Evolutionary conservation across 2,329 filamentous ascomycete species (phyloP), one percentile per base, ranked within the genome.

Genomic region (Triangularia verruculosa): DNA sequence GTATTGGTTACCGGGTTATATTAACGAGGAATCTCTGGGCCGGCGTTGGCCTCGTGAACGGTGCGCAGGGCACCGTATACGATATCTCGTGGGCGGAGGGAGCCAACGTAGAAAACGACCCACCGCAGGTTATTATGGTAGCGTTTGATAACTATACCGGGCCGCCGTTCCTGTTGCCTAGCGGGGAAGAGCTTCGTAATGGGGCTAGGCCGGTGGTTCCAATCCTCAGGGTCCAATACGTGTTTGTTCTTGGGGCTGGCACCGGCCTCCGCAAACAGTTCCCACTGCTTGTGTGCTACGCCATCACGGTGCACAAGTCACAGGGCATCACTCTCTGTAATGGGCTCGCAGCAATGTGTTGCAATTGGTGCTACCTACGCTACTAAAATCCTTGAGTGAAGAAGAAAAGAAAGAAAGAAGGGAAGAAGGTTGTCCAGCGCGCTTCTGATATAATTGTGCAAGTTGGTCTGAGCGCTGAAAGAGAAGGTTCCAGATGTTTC

Each of bases 71-170:
- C 27, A 39, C 51, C 3, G 59, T 55, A n/a, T 15, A 61, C 51
- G 51, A 55, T 51, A 61, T 55, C 4, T 61, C 47, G 3, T 61
- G 20, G 59, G 15, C 4, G 11, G 28, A 55, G 4, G 20, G 59
- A 8, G 51, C 51, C 1, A 25, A 61, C 22, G 59, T 61, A 22
- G 47, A 39, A 25, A 25, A 13, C 13, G 51, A 55, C 27, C 51
- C 59, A 28, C 59, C 59, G 47, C 53, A 61, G 53, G 60, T 61
- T n/a, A 27, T 61, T 17, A 61, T 61, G 52, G 59, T 61, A 27
- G 53, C 53, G 52, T 61, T 61, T 25, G 60, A 57, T 20, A 24
- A 43, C 60, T 61, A 57, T 34, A 34, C 4, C 53, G 39, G 60
- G 15, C 60, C 60, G 39, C 34, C 54, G 25, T 62, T 62, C 22